Evolutionary conservation across 225 moss, liverwort and hornwort species (phyloP).

Genomic region (Climacium dendroides): DNA sequence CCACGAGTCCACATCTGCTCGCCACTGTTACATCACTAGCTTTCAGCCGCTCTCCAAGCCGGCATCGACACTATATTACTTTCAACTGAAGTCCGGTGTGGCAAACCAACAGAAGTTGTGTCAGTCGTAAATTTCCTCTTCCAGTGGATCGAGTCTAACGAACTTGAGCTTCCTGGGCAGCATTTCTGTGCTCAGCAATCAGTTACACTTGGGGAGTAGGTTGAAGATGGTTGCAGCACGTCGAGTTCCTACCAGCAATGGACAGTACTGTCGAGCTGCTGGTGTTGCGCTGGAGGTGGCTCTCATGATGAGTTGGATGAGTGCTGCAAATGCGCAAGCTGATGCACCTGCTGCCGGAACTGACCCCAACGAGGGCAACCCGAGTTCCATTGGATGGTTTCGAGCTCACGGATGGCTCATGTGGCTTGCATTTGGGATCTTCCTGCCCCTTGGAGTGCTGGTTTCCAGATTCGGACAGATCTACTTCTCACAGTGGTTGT

Average conservation of each 20-base stretch:
- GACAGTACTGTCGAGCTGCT: neutral
- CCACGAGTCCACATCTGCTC: neutral
- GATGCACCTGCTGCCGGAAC: neutral
- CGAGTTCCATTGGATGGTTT: constrained; percentile 4
- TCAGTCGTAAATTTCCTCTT: neutral
- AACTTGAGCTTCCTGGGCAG: neutral
- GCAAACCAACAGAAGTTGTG: no score
- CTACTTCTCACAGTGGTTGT: constrained; percentile 13
- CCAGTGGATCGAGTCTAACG: neutral
- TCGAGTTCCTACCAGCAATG: neutral
- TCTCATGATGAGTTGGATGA: neutral
- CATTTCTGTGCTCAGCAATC: neutral
- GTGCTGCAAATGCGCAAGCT: constrained; percentile 1
- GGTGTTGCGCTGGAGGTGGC: neutral
- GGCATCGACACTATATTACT: neutral
- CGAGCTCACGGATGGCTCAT: constrained; percentile 30
- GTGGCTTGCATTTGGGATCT: constrained; percentile 27
- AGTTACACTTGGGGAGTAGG: neutral
- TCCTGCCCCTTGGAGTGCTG: constrained; percentile 3
- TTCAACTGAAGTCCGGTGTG: neutral
- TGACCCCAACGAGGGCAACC: constrained; percentile 6
- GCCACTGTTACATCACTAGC: neutral
- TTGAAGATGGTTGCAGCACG: neutral
- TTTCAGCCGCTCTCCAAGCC: neutral
- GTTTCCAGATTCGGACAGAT: constrained; percentile 9